Evolutionary conservation across 1,284 basidiomycete species (phyloP).

Genomic region (Polyporus tsugae): DNA sequence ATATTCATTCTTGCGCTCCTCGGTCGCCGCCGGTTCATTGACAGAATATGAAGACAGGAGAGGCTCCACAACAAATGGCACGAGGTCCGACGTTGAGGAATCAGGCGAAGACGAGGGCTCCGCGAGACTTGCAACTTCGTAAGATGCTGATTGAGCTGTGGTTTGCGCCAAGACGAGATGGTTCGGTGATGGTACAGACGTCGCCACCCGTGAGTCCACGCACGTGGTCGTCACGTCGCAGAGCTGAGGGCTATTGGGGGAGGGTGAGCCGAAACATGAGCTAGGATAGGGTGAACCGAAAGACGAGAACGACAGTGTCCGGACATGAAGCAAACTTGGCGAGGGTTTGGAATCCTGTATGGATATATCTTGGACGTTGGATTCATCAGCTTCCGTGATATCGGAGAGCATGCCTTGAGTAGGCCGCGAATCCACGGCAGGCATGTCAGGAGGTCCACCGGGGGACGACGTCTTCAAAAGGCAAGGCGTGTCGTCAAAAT

Average conservation of each 20-base stretch:
- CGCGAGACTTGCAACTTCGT: neutral
- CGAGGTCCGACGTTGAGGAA: neutral
- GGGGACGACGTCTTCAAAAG: neutral
- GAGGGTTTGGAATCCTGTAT: neutral
- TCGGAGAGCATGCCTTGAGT: constrained; percentile 22
- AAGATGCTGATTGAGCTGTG: neutral
- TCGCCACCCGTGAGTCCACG: neutral
- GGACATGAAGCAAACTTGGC: no score
- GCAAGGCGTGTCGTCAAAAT: neutral
- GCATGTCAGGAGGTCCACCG: neutral
- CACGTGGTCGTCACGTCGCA: neutral
- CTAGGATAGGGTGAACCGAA: constrained; percentile 34
- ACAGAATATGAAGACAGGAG: constrained; percentile 6
- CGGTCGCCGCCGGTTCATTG: neutral
- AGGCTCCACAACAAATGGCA: constrained; percentile 1
- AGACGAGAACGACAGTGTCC: constrained; percentile 27
- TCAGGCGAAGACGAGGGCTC: neutral
- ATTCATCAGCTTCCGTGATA: constrained; percentile 27
- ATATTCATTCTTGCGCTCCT: constrained; percentile 1
- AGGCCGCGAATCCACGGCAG: neutral
- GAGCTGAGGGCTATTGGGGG: constrained; percentile 10
- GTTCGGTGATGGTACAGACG: neutral
- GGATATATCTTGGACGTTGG: neutral
- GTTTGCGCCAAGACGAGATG: neutral
- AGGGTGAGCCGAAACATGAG: constrained; percentile 34